Base-by-base conservation (phyloP, 768 basidiomycete genomes). In the Boletus rex-veris region DNA sequence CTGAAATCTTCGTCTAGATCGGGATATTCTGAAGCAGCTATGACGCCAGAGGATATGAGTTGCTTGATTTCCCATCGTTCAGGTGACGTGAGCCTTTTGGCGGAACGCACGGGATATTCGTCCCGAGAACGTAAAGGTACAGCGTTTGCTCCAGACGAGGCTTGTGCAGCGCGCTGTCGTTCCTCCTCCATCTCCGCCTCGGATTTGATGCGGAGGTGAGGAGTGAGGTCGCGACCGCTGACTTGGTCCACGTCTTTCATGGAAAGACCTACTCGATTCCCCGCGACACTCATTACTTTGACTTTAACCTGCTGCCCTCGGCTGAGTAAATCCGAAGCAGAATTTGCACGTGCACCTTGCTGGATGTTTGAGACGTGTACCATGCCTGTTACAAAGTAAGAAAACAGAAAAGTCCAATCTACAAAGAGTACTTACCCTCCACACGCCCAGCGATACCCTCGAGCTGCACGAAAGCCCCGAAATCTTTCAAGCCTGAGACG, bases 31-130 rank as follows among this genome's bases (percentile, higher is more conserved):
- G 94, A 88, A 11, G 95, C 88, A 58, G 86, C 85, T 50, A 98
- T 81, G 15, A 86, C 90, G 40, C 97, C 97, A 30, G 94, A 97
- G 1, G 97, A 90, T 51, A 98, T 97, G 52, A 99, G 83, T 69
- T 98, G 97, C 71, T 98, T 98, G 72, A 99, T 95, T 75, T 99
- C 97, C 94, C 97, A 99, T 28, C 97, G 85, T 71, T 99, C 97
- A 2, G 97, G 97, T 7, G 91, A 94, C 1, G 95, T 95, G 53
- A 98, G 75, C 15, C 96, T 82, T 65, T 93, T 94, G 0, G 93
- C 92, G 3, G 88, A 90, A 31, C 85, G 83, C 15, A 85, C 79
- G 42, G 64, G 76, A 73, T 58, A 79, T 57, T 68, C 73, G 67
- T 68, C 80, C 68, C 60, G 81, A 63, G 65, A 81, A 70, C 76